These are phyloP conservation scores for Lactarius quietus DNA, from an alignment of 768 basidiomycete species.

Conservation along the genomic window DNA sequence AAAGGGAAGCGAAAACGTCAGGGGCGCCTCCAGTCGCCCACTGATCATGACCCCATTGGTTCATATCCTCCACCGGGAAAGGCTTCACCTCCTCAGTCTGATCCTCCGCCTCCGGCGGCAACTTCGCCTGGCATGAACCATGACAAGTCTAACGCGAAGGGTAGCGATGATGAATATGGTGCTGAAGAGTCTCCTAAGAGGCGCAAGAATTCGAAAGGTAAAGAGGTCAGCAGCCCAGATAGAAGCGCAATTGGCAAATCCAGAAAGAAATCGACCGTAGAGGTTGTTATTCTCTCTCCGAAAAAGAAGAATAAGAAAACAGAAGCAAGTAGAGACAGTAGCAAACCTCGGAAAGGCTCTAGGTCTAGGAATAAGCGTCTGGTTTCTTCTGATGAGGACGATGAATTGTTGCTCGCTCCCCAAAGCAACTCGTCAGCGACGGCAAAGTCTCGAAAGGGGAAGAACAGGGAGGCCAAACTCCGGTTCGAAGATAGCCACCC, in stretches of 20 bases:
- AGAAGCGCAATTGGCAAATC: conserved; percentile 15
- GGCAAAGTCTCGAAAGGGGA: conserved; percentile 22
- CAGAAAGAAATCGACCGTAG: conserved; percentile 22
- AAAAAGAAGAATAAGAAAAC: conserved; percentile 24
- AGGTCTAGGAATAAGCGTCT: conserved; percentile 1
- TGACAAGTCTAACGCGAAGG: conserved; percentile 14
- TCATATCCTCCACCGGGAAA: neutral
- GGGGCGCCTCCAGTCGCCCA: neutral
- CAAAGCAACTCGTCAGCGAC: conserved; percentile 20
- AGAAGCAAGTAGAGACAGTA: conserved; percentile 12
- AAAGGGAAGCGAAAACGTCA: conserved; percentile 26
- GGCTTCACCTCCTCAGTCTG: conserved; percentile 9
- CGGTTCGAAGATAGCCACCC: neutral
- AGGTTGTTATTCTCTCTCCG: conserved; percentile 29
- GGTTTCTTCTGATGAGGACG: conserved; percentile 16
- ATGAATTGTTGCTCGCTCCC: conserved; percentile 13
- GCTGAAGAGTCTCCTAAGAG: conserved; percentile 24
- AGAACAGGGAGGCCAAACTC: conserved; percentile 8
- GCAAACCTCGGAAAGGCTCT: conserved; percentile 12
- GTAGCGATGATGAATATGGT: conserved; percentile 15
- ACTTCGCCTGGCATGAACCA: neutral
- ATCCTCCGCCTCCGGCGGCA: conserved; percentile 6
- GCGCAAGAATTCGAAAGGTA: conserved; percentile 3
- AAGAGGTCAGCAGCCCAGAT: conserved; percentile 13
- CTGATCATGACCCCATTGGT: neutral